Evolutionary conservation across 2,329 filamentous ascomycete species (phyloP), one percentile per base, ranked within the genome.

Genomic region (Diplodia seriata): DNA sequence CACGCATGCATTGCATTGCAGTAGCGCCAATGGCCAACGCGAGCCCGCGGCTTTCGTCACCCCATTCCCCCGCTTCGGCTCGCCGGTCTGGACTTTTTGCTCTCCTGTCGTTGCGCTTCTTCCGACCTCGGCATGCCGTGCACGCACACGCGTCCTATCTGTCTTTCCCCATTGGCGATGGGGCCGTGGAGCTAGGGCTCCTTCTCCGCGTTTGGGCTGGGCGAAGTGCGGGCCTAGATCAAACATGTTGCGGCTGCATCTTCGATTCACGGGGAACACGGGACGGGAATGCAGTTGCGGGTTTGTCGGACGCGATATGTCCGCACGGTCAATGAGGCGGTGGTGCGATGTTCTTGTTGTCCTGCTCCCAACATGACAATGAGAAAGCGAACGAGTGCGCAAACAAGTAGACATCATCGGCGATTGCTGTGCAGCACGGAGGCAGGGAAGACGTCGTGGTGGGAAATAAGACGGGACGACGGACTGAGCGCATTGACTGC

Each of bases 1-100:
- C 43, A 47, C n/a, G 43, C 43, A 47, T 47, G 43, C 43, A 47
- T 47, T 47, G 40, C 40, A 47, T 47, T 47, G 43, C 43, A 47
- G 43, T 47, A 47, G 43, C 43, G 43, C 18, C 43, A n/a, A 47
- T 47, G 2, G 23, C 23, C 23, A 26, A 26, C 23, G 23, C 23
- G 23, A 26, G 23, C 23, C 23, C 3, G 23, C 23, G 40, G 40
- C 40, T 15, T 47, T 47, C 43, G 43, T 47, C 43, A 20, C 43
- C 43, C 43, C 43, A 15, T 18, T 18, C 40, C 43, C 43, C 43
- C 43, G 43, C 43, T 47, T 47, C 43, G 43, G 43, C 43, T 47
- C 43, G 43, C 11, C 18, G 43, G 43, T 47, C 43, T 47, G 43
- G 43, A 47, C n/a, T 47, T 47, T 20, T 11, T 20, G 18, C 43